Evolutionary conservation across 2,329 filamentous ascomycete species (phyloP), one percentile per base, ranked within the genome.

Genomic region (Trichoderma koningii): DNA sequence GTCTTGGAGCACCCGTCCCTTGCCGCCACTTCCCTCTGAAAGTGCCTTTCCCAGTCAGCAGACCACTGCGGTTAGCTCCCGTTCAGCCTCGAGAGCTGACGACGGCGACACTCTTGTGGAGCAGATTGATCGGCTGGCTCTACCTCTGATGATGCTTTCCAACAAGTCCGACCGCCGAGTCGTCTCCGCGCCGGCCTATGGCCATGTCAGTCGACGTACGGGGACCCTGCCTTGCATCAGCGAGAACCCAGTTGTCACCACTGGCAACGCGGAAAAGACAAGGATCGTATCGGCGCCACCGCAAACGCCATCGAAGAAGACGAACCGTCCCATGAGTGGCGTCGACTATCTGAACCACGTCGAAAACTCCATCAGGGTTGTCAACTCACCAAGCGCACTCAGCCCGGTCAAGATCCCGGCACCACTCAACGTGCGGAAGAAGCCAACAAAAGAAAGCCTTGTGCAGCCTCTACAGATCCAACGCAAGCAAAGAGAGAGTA

Each of bases 301-400:
- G 14, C 73, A 77, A 52, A 75, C 74, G 10, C 70, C 71, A n/a
- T 69, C 70, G 15, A 76, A 69, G 66, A 71, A 67, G 52, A 68
- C 68, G 15, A 68, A 68, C 50, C 78, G 79, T n/a, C 72, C 71
- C 61, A 73, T 74, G 47, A 74, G 70, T 15, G 77, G 76, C 14
- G 70, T 84, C 7, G 78, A 82, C 28, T 82, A 80, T 68, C 72
- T 85, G 7, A 76, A 78, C 55, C 77, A 75, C 38, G 78, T 79
- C 3, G 79, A 82, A 64, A 79, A 83, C 56, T 85, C 83, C 0
- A 86, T 86, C 69, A 81, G 83, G 6, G 73, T 86, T 5, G 84
- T 86, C n/a, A 75, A 81, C 65, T 83, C 83, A 3, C 80, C 82
- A 3, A 76, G 76, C 1, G 73, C 72, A 3, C 68, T 70, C n/a